These are phyloP conservation scores for Pseudogymnoascus sp. DNA, from an alignment of 2,329 filamentous ascomycete species.

Conservation along the genomic window DNA sequence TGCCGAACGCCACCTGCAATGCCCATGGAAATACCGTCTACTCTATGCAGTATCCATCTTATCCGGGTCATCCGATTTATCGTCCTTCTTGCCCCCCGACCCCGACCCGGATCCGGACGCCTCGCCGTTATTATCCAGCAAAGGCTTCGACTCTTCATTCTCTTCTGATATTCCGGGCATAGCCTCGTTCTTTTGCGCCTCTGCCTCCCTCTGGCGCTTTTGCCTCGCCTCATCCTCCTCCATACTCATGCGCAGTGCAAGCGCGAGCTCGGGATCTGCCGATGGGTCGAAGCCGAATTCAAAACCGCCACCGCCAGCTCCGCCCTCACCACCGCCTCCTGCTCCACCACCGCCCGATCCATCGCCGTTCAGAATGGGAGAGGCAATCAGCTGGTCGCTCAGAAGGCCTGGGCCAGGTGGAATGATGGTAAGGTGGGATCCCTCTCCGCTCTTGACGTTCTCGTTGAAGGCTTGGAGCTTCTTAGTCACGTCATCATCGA, in stretches of 20 bases:
- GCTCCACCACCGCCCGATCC: conserved; percentile 52
- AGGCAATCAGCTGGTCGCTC: conserved; percentile 82
- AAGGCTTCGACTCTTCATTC: conserved; percentile 55
- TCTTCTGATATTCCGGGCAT: conserved; percentile 80
- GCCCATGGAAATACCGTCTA: conserved; percentile 18
- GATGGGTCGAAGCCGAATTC: conserved; percentile 88
- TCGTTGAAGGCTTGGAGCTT: conserved; percentile 94
- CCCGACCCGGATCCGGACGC: conserved; percentile 57
- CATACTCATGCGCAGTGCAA: conserved; percentile 94
- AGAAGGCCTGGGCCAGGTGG: conserved; percentile 86
- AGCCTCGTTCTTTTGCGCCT: conserved; percentile 62
- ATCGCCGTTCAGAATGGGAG: conserved; percentile 83
- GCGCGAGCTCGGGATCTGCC: conserved; percentile 84
- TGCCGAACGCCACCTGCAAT: conserved; percentile 29
- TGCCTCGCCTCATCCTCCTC: conserved; percentile 96
- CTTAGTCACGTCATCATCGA: conserved; percentile 82
- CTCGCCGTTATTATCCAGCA: conserved; percentile 57
- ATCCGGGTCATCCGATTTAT: conserved; percentile 52
- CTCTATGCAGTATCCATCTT: conserved; percentile 84
- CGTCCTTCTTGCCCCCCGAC: conserved; percentile 40
- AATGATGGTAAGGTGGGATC: conserved; percentile 84
- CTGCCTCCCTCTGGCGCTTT: conserved; percentile 64
- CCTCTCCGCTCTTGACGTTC: conserved; percentile 82
- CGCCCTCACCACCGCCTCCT: conserved; percentile 42
- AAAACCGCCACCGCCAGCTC: conserved; percentile 57